Evolutionary conservation across 768 basidiomycete species (phyloP).

Genomic region (Agaricus subrufescens): DNA sequence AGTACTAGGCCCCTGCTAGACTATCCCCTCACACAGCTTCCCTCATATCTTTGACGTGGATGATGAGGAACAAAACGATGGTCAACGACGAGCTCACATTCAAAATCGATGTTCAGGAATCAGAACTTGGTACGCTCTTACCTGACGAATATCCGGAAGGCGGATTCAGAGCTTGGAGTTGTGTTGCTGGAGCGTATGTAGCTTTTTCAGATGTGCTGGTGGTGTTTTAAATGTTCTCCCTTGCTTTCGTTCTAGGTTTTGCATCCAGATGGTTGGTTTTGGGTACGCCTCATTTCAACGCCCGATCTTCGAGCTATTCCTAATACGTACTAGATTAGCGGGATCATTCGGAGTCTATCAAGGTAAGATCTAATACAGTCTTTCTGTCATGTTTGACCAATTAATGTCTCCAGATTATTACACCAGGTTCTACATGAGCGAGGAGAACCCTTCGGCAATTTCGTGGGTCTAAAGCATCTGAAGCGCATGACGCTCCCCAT

Average conservation of each 20-base stretch:
- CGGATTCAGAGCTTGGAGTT: constrained; percentile 12
- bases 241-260: constrained; percentile 7
- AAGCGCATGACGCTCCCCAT: neutral
- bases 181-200: constrained; percentile 13
- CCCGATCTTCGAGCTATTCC: too few relatives aligned
- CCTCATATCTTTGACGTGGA: too few relatives aligned
- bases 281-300: constrained; percentile 17
- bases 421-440: constrained; percentile 19
- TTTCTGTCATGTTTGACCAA: neutral
- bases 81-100: too few relatives aligned
- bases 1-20: too few relatives aligned
- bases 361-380: constrained; percentile 6
- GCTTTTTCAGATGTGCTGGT: too few relatives aligned
- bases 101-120: too few relatives aligned
- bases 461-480: constrained; percentile 9
- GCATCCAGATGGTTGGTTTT: constrained; percentile 17
- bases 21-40: too few relatives aligned
- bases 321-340: too few relatives aligned
- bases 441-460: constrained; percentile 16
- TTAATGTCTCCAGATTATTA: constrained; percentile 18
- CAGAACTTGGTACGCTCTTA: too few relatives aligned
- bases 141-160: constrained; percentile 8
- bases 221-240: neutral
- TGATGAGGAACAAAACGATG: too few relatives aligned
- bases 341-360: constrained; percentile 19